Evolutionary conservation across 164 flowering plant species (phyloP).

Genomic region (Vitis cinerea): DNA sequence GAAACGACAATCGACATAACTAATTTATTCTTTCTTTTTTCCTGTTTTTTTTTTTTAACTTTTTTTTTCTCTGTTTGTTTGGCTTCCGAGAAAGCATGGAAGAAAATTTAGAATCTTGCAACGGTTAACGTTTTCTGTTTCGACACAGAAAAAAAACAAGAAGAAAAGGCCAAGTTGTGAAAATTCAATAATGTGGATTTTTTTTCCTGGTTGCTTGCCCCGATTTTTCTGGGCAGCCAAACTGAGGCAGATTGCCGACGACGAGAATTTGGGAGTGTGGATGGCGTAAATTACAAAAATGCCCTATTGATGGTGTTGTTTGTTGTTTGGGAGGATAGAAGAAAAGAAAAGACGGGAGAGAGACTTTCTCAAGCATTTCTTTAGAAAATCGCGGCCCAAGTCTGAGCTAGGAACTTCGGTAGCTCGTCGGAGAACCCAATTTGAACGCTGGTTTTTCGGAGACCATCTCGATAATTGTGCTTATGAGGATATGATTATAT

Average conservation of each 20-base stretch:
- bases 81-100: background rate
- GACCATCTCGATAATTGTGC: no score
- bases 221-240: background rate
- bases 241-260: background rate
- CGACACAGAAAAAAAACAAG: background rate
- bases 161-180: no score
- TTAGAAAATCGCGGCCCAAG: no score
- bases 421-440: no score
- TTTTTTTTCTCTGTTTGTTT: background rate
- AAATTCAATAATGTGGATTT: no score
- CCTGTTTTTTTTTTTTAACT: no score
- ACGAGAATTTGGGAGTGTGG: background rate
- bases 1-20: background rate
- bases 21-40: background rate
- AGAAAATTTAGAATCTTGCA: background rate
- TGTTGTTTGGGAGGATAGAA: background rate
- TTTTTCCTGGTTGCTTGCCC: background rate
- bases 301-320: background rate
- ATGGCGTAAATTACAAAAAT: background rate
- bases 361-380: background rate
- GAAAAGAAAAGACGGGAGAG: background rate
- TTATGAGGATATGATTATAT: no score
- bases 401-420: no score
- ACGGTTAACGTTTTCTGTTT: background rate
- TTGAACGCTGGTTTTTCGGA: rapidly evolving